phyloP scores from a whole-genome alignment of 192 early-diverging fungal species.

The Backusella liffmaniae region DNA sequence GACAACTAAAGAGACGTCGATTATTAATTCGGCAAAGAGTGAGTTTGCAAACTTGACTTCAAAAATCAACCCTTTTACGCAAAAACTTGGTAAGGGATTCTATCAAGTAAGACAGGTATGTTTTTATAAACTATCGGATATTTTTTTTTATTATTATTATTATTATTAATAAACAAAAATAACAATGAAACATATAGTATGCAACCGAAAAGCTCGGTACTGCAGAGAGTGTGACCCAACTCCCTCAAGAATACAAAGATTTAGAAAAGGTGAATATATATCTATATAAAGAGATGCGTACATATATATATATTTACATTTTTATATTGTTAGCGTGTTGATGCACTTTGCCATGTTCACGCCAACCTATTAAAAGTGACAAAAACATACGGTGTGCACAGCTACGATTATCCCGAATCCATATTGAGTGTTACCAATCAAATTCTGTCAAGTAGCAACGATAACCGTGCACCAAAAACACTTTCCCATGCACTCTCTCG shows the following conservation, averaged over 20 bases:
- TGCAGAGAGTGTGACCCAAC: conserved; percentile 78
- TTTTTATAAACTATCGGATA: neutral
- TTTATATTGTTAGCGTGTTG: conserved; percentile 60
- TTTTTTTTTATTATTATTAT: neutral
- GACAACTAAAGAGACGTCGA: neutral
- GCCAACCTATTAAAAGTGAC: conserved; percentile 65
- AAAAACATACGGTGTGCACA: conserved; percentile 64
- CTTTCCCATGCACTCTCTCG: conserved; percentile 2
- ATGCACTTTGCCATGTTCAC: conserved; percentile 63
- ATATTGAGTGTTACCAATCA: conserved; percentile 58
- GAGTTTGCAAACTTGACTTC: conserved; percentile 36
- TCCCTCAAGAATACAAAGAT: conserved; percentile 86
- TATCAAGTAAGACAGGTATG: conserved; percentile 44
- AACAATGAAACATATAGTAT: conserved; percentile 41
- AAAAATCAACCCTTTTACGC: conserved; percentile 41
- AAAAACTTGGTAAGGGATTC: conserved; percentile 39
- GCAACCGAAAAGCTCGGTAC: conserved; percentile 69
- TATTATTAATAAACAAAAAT: conserved; percentile 46
- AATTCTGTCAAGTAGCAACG: conserved; percentile 41
- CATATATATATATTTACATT: neutral
- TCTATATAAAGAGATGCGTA: no score
- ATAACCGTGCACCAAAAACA: conserved; percentile 9
- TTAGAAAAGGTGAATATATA: conserved; percentile 68
- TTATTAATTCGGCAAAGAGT: conserved; percentile 25
- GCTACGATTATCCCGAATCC: conserved; percentile 74